Base-by-base conservation (phyloP, 2,329 filamentous ascomycete genomes). In the Alternaria tenuissima region DNA sequence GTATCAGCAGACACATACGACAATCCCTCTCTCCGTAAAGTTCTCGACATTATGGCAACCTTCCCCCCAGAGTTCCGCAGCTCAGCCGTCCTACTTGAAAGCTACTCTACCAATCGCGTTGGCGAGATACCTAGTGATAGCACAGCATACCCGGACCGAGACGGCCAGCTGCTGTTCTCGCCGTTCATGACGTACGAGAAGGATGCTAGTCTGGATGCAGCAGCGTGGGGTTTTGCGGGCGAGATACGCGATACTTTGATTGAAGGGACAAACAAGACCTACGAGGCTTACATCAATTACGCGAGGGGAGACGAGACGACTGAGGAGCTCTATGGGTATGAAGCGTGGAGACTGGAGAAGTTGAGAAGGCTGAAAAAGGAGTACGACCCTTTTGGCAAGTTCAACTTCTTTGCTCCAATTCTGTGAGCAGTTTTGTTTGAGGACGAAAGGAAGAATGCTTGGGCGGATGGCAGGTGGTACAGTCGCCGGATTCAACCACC, bases 211-310 rank as follows among this genome's bases (percentile, higher is more conserved):
- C 44, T 69, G 18, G 68, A 71, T 49, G 62, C 52, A 7, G 42
- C 51, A 4, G 65, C 66, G 3, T 54, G 52, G 52, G 16, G 47
- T 1, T 61, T 64, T 46, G 60, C 62, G 20, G 57, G 63, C 3
- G 43, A 59, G 28, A 54, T 72, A 0, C 42, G 68, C 16, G 46
- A 49, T 6, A 36, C 59, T 9, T 51, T 71, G 36, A 41, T 66
- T 1, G 26, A 65, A 12, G 64, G 63, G 3, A 64, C 60, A 12
- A 63, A 56, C 0, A 55, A 58, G 36, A 55, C 44, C 2, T 30
- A 64, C 20, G 49, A 46, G 7, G 65, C 70, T 4, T 79, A 79
- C 57, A 66, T 78, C 7, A 78, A 79, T 52, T 79, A 78, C 56
- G 70, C 70, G 3, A 62, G 60, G 18, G 71, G 70, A 1, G 69